Evolutionary conservation across 192 early-diverging fungal genomes (phyloP).

Genomic region (Thamnidium elegans): DNA sequence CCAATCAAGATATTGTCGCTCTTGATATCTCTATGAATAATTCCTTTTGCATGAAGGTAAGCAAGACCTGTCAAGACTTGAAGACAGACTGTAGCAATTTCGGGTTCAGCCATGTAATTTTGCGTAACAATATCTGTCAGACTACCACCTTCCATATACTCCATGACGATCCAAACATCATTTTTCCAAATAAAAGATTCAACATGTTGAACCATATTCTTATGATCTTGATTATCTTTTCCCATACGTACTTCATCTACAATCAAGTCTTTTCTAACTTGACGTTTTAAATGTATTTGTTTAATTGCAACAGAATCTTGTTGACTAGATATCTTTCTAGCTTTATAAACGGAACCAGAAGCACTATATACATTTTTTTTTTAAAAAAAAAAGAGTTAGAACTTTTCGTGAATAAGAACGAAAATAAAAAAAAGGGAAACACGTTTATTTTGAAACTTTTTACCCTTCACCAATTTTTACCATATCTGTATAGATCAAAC

Average conservation of each 20-base stretch:
- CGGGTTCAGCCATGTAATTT: conserved; percentile 75
- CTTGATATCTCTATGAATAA: conserved; percentile 90
- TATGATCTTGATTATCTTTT: conserved; percentile 67
- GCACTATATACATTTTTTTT: conserved; percentile 64
- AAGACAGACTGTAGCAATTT: conserved; percentile 77
- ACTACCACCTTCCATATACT: conserved; percentile 88
- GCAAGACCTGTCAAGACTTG: conserved; percentile 73
- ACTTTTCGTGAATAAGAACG: background rate
- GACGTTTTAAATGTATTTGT: conserved; percentile 90
- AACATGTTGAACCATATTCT: conserved; percentile 84
- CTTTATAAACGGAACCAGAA: conserved; percentile 86
- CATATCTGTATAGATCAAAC: conserved; percentile 64
- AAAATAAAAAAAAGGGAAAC: background rate
- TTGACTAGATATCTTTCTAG: conserved; percentile 62
- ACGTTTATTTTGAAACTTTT: background rate
- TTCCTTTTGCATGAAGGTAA: conserved; percentile 68
- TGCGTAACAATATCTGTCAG: conserved; percentile 80
- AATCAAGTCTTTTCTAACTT: conserved; percentile 92
- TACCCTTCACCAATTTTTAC: conserved; percentile 91
- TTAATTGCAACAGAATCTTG: conserved; percentile 80
- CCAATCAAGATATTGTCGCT: conserved; percentile 78
- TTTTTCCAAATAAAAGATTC: conserved; percentile 74
- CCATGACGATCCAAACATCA: conserved; percentile 90
- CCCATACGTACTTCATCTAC: conserved; percentile 89
- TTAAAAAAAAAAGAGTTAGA: background rate